Conservation (phyloP, 768 basidiomycete species). For the Favolaschia claudopus region DNA sequence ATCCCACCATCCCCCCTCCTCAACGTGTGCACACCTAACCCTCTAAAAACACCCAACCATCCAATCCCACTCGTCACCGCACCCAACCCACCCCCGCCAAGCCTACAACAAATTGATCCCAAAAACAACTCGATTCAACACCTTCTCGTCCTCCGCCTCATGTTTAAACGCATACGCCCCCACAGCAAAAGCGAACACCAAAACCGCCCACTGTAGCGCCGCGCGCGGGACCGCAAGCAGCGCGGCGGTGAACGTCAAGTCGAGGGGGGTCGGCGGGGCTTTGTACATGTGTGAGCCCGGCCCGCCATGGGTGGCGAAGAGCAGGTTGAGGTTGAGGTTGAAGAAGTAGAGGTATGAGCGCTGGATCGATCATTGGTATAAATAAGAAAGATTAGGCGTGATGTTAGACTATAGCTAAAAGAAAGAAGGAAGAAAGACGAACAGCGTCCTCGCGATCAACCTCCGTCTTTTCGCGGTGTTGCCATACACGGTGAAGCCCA, state of each 20-base stretch:
- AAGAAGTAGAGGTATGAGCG: constrained; percentile 25
- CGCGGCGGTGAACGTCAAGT: constrained; percentile 30
- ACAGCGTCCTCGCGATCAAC: constrained; percentile 27
- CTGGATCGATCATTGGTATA: constrained; percentile 12
- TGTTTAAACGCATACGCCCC: constrained; percentile 27
- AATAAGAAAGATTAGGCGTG: not conserved
- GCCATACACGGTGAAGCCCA: constrained; percentile 29
- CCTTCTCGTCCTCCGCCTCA: constrained; percentile 1
- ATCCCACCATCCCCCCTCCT: too few species aligned
- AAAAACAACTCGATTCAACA: too few species aligned
- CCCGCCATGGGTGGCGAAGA: too few species aligned
- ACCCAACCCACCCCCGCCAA: too few species aligned
- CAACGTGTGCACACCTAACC: too few species aligned
- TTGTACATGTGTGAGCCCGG: too few species aligned
- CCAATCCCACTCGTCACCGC: too few species aligned
- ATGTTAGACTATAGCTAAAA: not conserved
- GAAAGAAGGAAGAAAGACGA: not conserved
- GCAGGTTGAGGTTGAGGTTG: not conserved
- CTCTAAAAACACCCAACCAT: too few species aligned
- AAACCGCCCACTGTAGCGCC: constrained; percentile 32
- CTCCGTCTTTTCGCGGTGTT: constrained; percentile 20
- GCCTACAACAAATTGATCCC: too few species aligned
- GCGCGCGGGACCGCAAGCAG: constrained; percentile 34
- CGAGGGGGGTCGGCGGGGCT: constrained; percentile 15
- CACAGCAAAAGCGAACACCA: constrained; percentile 30